Evolutionary conservation across 2,329 filamentous ascomycete species (phyloP), one percentile per base, ranked within the genome.

Genomic region (Phialophora macrospora): DNA sequence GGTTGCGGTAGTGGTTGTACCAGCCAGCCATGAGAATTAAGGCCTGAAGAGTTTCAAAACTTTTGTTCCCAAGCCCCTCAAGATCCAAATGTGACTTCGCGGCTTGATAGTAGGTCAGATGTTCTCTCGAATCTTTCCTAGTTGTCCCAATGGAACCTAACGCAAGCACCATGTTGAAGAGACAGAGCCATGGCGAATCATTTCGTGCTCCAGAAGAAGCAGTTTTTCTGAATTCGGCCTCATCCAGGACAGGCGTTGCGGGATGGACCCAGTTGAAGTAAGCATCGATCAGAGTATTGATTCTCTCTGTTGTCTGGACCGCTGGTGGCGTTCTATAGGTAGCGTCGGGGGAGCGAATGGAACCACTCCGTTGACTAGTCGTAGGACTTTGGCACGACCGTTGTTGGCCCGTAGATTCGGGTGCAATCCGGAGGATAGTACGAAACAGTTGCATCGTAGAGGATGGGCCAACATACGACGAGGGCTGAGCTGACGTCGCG

Each of bases 111-210:
- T 71, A 72, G 26, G 56, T 54, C 17, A 64, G 54, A 55, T 72
- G 66, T 56, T 65, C 63, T 46, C 32, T 62, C 4, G 59, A 60
- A 11, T 72, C 70, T 17, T 52, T 65, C 62, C 38, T 52, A 55
- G 67, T 46, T 65, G 58, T 28, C 58, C 68, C 63, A 55, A 73
- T 65, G 17, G 66, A 68, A 1, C 72, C 72, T n/a, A 73, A 49
- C 1, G 72, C 70, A 32, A 72, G 62, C 8, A 73, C 71, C 63
- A 72, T 73, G 20, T 72, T 73, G 7, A 72, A 41, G 12, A 73
- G 67, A 3, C 71, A 69, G 28, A 72, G 62, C 72, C 71, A 73
- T n/a, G 70, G 63, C 32, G 62, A 24, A 57, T 72, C 69, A 11
- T 62, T 60, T 20, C 63, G 57, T 38, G 30, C 44, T 4, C 64